Evolutionary conservation across 1,139 yeast genomes (phyloP), one percentile per base, ranked within the genome.

Genomic region (Nakaseomyces kungkrabaensis): DNA sequence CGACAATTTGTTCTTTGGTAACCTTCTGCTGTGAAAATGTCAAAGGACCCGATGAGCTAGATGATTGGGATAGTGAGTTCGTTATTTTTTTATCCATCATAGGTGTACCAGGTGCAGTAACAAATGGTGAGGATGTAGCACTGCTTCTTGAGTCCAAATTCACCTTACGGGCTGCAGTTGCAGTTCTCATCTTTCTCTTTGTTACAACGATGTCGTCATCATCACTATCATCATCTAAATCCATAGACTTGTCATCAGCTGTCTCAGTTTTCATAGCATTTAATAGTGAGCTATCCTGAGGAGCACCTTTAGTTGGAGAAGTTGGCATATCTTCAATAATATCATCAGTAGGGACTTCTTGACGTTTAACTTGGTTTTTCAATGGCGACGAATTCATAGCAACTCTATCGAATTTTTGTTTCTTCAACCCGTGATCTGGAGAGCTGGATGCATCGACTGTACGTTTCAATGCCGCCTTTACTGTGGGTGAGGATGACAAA

Each of bases 121-220:
- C 67, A 36, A 66, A 65, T 32, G 72, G 70, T 17, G 67, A 62
- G 3, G 68, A 59, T 13, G 58, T 54, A 1, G 57, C 55, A 9
- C 64, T 62, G 9, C 65, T 61, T 42, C 57, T 60, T 0, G 64
- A 57, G 13, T 63, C 62, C 8, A 70, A 54, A 37, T 63, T 63
- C 34, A 69, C 59, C 45, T 68, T 65, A 56, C 69, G 67, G 40
- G 62, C 55, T n/a, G 67, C 62, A 5, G 65, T 66, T 1, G 66
- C 69, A 45, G 67, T 59, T 48, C 70, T 57, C 49, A 63, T 53
- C 2, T 71, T 59, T 57, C 71, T 53, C 57, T 70, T 54, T 13
- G 76, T 72, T 31, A 79, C 71, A 5, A 77, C 66, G 24, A 80
- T 77, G 46, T 80, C 84, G 5, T 80, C 85, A 7, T 79, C 79